Percentiles rank a stretch among this genome's conserved stretches.
These are phyloP conservation scores for Candida wancherniae DNA, from an alignment of 805 yeast species.

Conservation along the genomic window DNA sequence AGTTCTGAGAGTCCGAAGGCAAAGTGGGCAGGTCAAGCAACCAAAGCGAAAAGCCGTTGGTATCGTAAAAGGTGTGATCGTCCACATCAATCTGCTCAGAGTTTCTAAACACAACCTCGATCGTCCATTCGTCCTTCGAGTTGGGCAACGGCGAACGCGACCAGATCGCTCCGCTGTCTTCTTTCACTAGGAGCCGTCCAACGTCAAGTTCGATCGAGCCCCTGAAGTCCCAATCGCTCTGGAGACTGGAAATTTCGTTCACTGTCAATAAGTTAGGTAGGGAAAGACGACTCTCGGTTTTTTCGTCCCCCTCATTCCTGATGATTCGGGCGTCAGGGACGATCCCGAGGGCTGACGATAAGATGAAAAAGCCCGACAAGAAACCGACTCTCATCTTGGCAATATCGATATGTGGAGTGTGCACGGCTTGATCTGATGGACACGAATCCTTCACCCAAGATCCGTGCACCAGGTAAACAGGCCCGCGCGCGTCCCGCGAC, in stretches of 20 bases:
- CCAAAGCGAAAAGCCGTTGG: conserved; percentile 61
- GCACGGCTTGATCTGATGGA: too few species aligned
- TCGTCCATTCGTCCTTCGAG: conserved; percentile 43
- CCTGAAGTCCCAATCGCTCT: conserved; percentile 34
- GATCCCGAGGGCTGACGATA: conserved; percentile 13
- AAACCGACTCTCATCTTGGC: too few species aligned
- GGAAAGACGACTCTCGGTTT: conserved; percentile 18
- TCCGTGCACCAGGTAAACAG: too few species aligned
- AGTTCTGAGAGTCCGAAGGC: conserved; percentile 29
- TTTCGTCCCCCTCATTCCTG: conserved; percentile 5
- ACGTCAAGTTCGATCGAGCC: conserved; percentile 41
- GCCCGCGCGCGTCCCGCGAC: too few species aligned
- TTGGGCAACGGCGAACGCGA: conserved; percentile 22
- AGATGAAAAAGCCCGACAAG: too few species aligned
- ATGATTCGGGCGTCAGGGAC: conserved; percentile 14
- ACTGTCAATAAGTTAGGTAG: conserved; percentile 35
- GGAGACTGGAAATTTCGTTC: conserved; percentile 21
- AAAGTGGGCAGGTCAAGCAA: conserved; percentile 30
- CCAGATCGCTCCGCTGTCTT: conserved; percentile 46
- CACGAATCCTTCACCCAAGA: too few species aligned
- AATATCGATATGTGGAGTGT: too few species aligned
- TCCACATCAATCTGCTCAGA: conserved; percentile 36
- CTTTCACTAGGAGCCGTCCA: conserved; percentile 45
- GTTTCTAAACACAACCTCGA: conserved; percentile 62
- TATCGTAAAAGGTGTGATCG: conserved; percentile 23